Evolutionary conservation across 2,329 filamentous ascomycete genomes (phyloP).

Genomic region (Fusarium tjaetaba): DNA sequence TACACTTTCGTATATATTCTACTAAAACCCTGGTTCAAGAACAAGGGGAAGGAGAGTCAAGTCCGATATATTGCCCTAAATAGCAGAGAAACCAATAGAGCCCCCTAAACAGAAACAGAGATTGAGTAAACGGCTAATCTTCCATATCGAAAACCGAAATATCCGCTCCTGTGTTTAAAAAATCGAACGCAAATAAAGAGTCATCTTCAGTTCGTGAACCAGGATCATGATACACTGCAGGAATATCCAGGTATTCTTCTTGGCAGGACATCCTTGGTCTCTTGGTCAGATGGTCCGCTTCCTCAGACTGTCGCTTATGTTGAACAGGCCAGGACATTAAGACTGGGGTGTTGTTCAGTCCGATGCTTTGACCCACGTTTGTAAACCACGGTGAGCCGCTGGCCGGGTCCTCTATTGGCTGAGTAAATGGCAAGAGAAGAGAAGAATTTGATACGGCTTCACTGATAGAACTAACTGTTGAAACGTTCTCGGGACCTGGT

Average conservation of each 20-base stretch:
- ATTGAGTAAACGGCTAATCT: conserved; percentile 14
- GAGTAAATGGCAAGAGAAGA: conserved; percentile 34
- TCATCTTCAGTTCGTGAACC: conserved; percentile 33
- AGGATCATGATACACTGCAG: conserved; percentile 35
- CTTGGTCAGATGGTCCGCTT: conserved; percentile 22
- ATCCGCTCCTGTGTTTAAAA: conserved; percentile 33
- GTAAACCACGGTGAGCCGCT: conserved; percentile 27
- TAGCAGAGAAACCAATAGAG: background rate
- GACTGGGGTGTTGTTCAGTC: background rate
- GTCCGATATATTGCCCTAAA: background rate
- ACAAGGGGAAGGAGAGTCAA: background rate
- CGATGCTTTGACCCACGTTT: background rate
- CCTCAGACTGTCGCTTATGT: conserved; percentile 39
- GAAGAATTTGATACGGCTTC: conserved; percentile 24
- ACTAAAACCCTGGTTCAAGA: background rate
- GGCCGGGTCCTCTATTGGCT: conserved; percentile 26
- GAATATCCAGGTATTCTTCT: conserved; percentile 37
- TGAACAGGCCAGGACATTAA: conserved; percentile 29
- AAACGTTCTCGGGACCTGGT: conserved; percentile 30
- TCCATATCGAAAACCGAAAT: conserved; percentile 40
- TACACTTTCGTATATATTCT: background rate
- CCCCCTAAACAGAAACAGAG: no score
- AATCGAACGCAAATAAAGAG: conserved; percentile 40
- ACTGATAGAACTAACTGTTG: conserved; percentile 22
- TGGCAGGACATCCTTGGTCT: conserved; percentile 35